Evolutionary conservation across 192 early-diverging fungal species (phyloP), one percentile per base, ranked within the genome.

Genomic region (Linnemannia zychae): DNA sequence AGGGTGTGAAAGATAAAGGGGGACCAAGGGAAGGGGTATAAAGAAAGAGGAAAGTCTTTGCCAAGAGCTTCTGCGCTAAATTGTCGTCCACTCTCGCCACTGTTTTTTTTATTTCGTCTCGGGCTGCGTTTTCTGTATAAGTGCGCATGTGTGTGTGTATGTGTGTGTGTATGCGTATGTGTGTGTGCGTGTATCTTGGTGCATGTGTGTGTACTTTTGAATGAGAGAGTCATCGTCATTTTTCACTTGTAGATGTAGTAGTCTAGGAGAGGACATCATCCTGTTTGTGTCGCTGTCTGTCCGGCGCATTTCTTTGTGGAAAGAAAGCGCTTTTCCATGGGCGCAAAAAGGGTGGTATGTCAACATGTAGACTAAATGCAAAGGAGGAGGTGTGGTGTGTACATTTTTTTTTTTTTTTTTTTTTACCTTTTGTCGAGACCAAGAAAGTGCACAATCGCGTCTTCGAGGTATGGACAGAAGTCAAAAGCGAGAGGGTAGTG

Each of bases 381-480:
- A 31, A 63, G 28, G 57, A 15, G 28, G 28, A 13, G 13, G 28
- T 3, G 57, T 49, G 17, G 4, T 22, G 6, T 53, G 24, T 63
- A 15, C 28, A 24, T 63, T 31, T 49, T 4, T 15, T 49, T 15
- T 3, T 33, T 63, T 63, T 63, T 63, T 22, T 53, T 53, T n/a
- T 49, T 63, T 63, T 63, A 63, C 57, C 57, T 63, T 63, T 63
- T 63, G 57, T 63, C 57, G 57, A 63, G 57, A 63, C 57, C 57
- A 63, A 47, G 44, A 71, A 47, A 17, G 44, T 33, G 46, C 70
- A 38, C 46, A n/a, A 20, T 48, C 31, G 70, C 38, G 46, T 40
- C 24, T 47, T 31, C 36, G 38, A 47, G 70, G 46, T 71, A 47
- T 46, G 6, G 46, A 71, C 28, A 24, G 44, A 71, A 20, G 44